A percentile compares a stretch with the other conserved stretches of the same genome.
Conservation (phyloP, 257 asterid species). For the Penstemon newberryi region DNA sequence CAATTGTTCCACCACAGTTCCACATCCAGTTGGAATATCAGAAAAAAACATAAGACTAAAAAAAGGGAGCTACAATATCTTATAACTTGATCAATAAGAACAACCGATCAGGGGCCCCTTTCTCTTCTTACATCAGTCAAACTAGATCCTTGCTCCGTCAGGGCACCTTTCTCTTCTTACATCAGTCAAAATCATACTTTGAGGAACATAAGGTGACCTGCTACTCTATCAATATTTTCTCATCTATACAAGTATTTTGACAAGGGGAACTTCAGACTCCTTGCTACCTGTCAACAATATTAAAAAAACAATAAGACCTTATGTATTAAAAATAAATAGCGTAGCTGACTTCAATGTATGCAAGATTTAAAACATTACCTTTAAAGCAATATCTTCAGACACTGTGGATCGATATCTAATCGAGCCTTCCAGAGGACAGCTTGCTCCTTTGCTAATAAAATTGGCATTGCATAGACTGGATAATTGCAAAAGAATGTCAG, state of each 20-base stretch:
- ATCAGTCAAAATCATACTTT: constrained; percentile 8
- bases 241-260: constrained; percentile 79
- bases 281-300: constrained; percentile 64
- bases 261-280: constrained; percentile 83
- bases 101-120: background rate
- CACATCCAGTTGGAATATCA: constrained; percentile 1
- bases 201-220: constrained; percentile 17
- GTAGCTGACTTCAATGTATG: constrained; percentile 3
- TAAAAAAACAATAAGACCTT: constrained; percentile 27
- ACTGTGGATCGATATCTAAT: constrained; percentile 75
- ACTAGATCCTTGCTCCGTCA: background rate
- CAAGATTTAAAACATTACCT: constrained; percentile 49
- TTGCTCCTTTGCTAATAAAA: constrained; percentile 80
- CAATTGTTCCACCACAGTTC: background rate
- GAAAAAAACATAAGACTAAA: background rate
- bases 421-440: constrained; percentile 94
- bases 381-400: constrained; percentile 78
- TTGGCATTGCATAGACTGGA: constrained; percentile 92
- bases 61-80: background rate
- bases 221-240: constrained; percentile 29
- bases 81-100: background rate
- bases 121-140: background rate
- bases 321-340: constrained; percentile 5
- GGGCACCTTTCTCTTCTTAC: background rate
- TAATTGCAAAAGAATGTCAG: constrained; percentile 82